Base-by-base conservation (phyloP, 2,329 filamentous ascomycete species). In the Trichophyton simii region DNA sequence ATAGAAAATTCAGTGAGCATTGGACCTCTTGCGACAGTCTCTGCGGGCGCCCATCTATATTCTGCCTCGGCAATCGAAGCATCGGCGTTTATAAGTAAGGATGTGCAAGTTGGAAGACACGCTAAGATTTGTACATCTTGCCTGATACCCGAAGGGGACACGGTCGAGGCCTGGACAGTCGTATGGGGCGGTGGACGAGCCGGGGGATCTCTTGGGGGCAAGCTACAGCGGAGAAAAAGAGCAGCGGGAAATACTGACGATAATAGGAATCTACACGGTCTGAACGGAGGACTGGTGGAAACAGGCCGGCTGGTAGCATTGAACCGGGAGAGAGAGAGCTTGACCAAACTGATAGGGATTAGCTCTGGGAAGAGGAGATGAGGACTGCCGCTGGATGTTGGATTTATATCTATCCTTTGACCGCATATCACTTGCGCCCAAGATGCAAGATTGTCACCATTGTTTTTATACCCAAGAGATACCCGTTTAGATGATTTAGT, bases 51-150 rank as follows among this genome's bases (percentile, higher is more conserved):
- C n/a, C 70, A 73, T 44, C 67, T 78, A n/a, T 69, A 72, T 34
- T 73, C 72, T 2, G 70, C 69, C 7, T 71, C 71, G 3, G 66
- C 68, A 3, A 67, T 78, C 41, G 84, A 84, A 28, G 66, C 77
- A 6, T 72, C 78, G n/a, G 75, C 72, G 18, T 67, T 68, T 4
- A 64, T 79, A 55, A 65, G 71, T 41, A 66, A 68, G 8, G 64
- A 68, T 11, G 73, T 72, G 9, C 69, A 66, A 1, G 66, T 76
- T 3, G 71, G 74, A n/a, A 66, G 73, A 79, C 82, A 89, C 70
- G 87, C 87, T 68, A 89, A 87, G 22, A 79, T 91, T 59, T 86
- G 87, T 6, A 81, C 87, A 0, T 78, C 83, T 63, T 85, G 82
- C 25, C 77, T 79, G 28, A 76, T 91, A 48, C 72, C 75, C 0